Base-by-base conservation (phyloP, 805 yeast species). In the Candida gorgasii region DNA sequence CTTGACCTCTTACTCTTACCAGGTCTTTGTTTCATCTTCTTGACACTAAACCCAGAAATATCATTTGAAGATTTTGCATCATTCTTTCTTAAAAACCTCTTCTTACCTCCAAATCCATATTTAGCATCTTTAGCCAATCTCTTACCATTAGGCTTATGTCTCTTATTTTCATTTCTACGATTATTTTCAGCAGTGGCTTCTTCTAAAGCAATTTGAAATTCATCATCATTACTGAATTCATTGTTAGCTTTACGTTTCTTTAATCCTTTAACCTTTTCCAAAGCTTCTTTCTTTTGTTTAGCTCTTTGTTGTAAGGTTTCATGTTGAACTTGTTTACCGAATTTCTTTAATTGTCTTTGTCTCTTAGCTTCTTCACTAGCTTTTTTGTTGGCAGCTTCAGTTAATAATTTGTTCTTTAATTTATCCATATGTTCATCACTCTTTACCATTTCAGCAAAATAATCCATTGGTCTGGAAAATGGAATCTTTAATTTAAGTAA, bases 361-460 rank as follows among this genome's bases (percentile, higher is more conserved):
- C 85, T 85, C 73, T 87, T 86, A 22, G 97, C 96, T 41, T 89
- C 97, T 66, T 87, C 92, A 42, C 89, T 76, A 1, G 96, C 96
- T 66, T 85, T 86, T 80, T 88, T 88, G 62, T 84, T 86, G 43
- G 84, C 75, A 22, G 84, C 85, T 62, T 89, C 97, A 50, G 80
- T 76, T 33, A 89, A 74, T 54, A 92, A 75, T 66, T 87, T 89
- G 57, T 73, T 69, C 74, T 88, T 89, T 59, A 93, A 77, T 67
- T 81, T 87, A 59, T 89, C 97, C 99, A 93, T 93, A 66, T 93
- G 99, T 63, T 89, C 97, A 65, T 93, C 99, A 42, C 90, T 84
- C 72, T 93, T 93, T 46, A 89, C 87, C 99, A 93, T 93, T 68
- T 93, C 99, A 14, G 99, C 99, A 69, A 93, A 93, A 65, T 88